Evolutionary conservation across 2,329 filamentous ascomycete species (phyloP), one percentile per base, ranked within the genome.

Genomic region (Aureobasidium subglaciale): DNA sequence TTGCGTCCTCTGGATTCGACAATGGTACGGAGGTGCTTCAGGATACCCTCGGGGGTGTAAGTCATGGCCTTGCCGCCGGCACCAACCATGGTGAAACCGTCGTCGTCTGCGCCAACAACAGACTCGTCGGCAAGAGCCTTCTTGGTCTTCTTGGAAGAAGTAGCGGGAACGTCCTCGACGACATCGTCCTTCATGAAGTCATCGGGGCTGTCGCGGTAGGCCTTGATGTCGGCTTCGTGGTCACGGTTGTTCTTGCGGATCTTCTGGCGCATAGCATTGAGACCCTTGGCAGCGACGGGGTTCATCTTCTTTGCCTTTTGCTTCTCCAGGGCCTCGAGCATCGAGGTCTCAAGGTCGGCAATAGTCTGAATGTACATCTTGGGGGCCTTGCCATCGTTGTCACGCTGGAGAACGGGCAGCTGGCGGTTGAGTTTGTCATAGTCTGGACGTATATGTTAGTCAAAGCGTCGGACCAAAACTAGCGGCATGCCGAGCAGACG

Each of bases 241-340:
- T 97, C 92, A 76, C 95, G 95, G 81, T 92, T 95, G 76, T 92
- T 92, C 83, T 96, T 97, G 83, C 92, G 91, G 78, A 99, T 90
- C 76, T 91, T 91, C 74, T 99, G 93, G 77, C 96, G 95, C 68
- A 97, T 88, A 60, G 91, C 90, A 72, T 97, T 99, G 67, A 99
- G 82, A 67, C 91, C 90, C 75, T 90, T 89, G 62, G 90, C 87
- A 70, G 92, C 95, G 68, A 86, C 93, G 60, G 91, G 90, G 76
- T 96, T 99, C 91, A 97, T 96, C 82, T 96, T 97, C 84, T 96
- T 96, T 61, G 86, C 84, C 79, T 99, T 99, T 71, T 95, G 89
- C 81, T 96, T 96, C 66, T 90, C 84, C 62, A 95, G 82, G 22
- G 91, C 86, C 78, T 99, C 95, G 70, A 91, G 91, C 80, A 96